phyloP scores from a whole-genome alignment of 2,329 filamentous ascomycete genomes.

The Aspergillus fijiensis region DNA sequence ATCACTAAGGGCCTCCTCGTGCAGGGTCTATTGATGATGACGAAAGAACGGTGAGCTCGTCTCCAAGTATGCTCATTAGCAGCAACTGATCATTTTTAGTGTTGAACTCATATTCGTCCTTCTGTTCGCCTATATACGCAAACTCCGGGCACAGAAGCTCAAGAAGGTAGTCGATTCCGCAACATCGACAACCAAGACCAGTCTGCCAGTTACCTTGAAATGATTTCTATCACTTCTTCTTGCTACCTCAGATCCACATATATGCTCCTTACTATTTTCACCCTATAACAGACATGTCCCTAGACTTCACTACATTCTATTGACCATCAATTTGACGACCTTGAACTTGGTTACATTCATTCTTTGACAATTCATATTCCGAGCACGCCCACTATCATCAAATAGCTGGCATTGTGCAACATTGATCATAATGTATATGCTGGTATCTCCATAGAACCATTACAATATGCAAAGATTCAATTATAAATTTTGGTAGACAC shows the following conservation, averaged over 20 bases:
- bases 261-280: too few relatives aligned
- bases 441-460: background rate
- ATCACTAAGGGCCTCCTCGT: constrained; percentile 90
- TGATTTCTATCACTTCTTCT: constrained; percentile 25
- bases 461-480: background rate
- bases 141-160: constrained; percentile 68
- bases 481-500: background rate
- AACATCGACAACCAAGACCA: constrained; percentile 60
- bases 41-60: constrained; percentile 75
- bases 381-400: background rate
- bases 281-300: background rate
- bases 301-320: background rate
- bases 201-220: constrained; percentile 50
- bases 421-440: background rate
- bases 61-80: background rate
- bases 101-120: constrained; percentile 87
- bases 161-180: constrained; percentile 65
- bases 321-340: background rate
- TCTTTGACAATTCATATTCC: background rate
- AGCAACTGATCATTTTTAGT: constrained; percentile 44
- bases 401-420: background rate
- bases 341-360: background rate
- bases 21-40: constrained; percentile 98
- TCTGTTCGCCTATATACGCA: constrained; percentile 76
- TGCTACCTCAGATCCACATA: background rate